phyloP scores from a whole-genome alignment of 768 basidiomycete species.

The Russula ochroleuca region DNA sequence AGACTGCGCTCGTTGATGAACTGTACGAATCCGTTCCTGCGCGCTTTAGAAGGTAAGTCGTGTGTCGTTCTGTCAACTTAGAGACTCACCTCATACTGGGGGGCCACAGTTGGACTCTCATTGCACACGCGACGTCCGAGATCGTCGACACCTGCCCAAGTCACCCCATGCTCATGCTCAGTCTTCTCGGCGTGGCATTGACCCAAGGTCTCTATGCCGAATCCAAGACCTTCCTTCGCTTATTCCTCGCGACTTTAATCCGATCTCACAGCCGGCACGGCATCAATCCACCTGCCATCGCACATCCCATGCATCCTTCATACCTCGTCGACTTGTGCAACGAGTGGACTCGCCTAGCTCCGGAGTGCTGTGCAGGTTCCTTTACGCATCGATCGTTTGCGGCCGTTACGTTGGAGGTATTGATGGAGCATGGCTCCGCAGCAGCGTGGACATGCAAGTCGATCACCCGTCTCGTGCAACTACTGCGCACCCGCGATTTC shows the following conservation, averaged over 20 bases:
- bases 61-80: not conserved
- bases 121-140: slow-evolving; percentile 50
- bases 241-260: slow-evolving; percentile 41
- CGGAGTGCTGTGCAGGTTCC: not conserved
- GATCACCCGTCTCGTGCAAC: slow-evolving; percentile 37
- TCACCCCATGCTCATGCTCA: slow-evolving; percentile 46
- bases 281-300: slow-evolving; percentile 9
- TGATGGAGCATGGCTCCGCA: slow-evolving; percentile 29
- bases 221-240: slow-evolving; percentile 41
- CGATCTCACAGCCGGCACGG: slow-evolving; percentile 27
- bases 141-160: slow-evolving; percentile 44
- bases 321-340: slow-evolving; percentile 21
- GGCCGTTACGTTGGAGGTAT: slow-evolving; percentile 33
- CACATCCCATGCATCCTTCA: slow-evolving; percentile 20
- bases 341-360: slow-evolving; percentile 14
- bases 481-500: slow-evolving; percentile 34
- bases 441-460: slow-evolving; percentile 44
- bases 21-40: slow-evolving; percentile 52
- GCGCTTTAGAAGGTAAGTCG: slow-evolving; percentile 49
- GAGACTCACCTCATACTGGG: not conserved
- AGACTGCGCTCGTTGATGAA: slow-evolving; percentile 34
- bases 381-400: slow-evolving; percentile 34
- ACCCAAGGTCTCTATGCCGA: slow-evolving; percentile 43
- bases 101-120: slow-evolving; percentile 41
- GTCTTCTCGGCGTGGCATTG: slow-evolving; percentile 50